Evolutionary conservation across 768 basidiomycete genomes (phyloP).

Genomic region (Tulasnella sp.): DNA sequence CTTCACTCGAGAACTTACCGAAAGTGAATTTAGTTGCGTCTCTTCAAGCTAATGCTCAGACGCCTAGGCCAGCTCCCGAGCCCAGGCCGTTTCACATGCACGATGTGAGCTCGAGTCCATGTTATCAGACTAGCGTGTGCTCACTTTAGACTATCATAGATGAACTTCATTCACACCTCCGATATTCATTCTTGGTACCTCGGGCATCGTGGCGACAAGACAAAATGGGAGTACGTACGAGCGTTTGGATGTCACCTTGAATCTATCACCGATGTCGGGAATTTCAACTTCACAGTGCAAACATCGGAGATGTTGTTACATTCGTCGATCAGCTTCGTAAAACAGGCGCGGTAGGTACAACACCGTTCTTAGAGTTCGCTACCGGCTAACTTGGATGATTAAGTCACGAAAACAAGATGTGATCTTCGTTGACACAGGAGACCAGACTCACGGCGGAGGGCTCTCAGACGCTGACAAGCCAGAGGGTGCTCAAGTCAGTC

Average conservation of each 20-base stretch:
- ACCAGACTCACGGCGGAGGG: slow-evolving; percentile 7
- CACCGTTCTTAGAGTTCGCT: no score
- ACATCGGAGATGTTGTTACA: slow-evolving; percentile 7
- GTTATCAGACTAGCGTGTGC: neutral
- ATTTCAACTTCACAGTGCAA: neutral
- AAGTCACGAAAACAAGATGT: neutral
- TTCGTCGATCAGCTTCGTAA: neutral
- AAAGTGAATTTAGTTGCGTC: neutral
- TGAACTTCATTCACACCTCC: slow-evolving; percentile 6
- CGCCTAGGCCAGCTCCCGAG: neutral
- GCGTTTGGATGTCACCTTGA: neutral
- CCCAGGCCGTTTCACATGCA: neutral
- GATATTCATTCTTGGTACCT: slow-evolving; percentile 11
- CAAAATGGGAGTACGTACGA: neutral
- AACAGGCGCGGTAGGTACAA: neutral
- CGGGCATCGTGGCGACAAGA: neutral
- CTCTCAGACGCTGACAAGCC: slow-evolving; percentile 1
- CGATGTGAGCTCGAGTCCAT: neutral
- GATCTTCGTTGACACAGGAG: slow-evolving; percentile 2
- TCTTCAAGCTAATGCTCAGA: neutral
- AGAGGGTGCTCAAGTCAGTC: neutral
- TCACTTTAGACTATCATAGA: neutral
- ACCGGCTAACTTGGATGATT: neutral
- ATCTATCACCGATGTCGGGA: neutral
- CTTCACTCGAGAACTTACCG: neutral